Conservation (phyloP, 2,329 filamentous ascomycete genomes). For the Ceratocystis variospora region DNA sequence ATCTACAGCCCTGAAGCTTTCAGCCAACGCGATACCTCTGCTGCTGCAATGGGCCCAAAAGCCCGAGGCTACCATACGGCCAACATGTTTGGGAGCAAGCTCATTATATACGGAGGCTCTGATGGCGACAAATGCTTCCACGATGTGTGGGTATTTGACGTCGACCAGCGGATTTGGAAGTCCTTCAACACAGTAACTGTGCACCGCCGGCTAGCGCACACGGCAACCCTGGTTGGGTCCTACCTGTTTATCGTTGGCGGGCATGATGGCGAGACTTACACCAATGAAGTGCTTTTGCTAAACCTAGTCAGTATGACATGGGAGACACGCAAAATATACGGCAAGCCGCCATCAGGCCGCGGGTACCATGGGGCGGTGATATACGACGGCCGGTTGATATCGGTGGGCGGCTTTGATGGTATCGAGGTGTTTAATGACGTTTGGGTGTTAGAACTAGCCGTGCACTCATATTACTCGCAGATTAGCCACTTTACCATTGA, state of each 20-base stretch:
- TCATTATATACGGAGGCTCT: conserved; percentile 57
- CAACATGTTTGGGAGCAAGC: conserved; percentile 58
- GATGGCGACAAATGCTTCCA: conserved; percentile 60
- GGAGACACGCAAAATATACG: conserved; percentile 53
- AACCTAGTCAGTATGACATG: conserved; percentile 63
- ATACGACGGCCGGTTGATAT: conserved; percentile 49
- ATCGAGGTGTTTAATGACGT: conserved; percentile 55
- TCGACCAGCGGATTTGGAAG: conserved; percentile 48
- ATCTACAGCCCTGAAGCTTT: conserved; percentile 37
- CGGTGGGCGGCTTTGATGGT: conserved; percentile 56
- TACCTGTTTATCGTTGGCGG: conserved; percentile 58
- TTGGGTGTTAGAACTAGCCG: conserved; percentile 52
- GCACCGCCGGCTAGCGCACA: conserved; percentile 53
- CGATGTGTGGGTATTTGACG: conserved; percentile 60
- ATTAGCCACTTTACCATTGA: conserved; percentile 61
- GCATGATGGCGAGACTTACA: conserved; percentile 57
- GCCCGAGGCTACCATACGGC: conserved; percentile 58
- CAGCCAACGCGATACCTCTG: conserved; percentile 21
- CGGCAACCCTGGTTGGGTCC: conserved; percentile 53
- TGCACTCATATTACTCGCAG: conserved; percentile 59
- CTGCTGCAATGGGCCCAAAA: conserved; percentile 32
- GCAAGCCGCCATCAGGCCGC: conserved; percentile 45
- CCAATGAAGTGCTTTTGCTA: conserved; percentile 52
- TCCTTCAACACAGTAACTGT: conserved; percentile 44
- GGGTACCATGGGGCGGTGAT: conserved; percentile 55